These are phyloP conservation scores for Megacollybia platyphylla DNA, from an alignment of 1,284 basidiomycete species.

Conservation along the genomic window DNA sequence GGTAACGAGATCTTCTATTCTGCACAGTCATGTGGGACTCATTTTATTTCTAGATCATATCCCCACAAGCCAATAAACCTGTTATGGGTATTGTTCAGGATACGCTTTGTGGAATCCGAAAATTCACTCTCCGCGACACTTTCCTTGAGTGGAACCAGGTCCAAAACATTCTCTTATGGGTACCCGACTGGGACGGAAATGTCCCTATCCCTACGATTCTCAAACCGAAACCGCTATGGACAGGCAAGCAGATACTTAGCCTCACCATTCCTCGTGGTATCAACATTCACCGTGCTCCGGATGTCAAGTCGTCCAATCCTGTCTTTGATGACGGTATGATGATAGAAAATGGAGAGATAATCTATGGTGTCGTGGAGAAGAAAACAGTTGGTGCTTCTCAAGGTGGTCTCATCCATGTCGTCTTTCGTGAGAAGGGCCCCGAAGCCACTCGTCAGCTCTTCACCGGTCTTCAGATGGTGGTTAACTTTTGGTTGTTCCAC, in stretches of 20 bases:
- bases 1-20: slow-evolving; percentile 27
- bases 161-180: slow-evolving; percentile 96
- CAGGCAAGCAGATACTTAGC: slow-evolving; percentile 93
- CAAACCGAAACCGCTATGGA: slow-evolving; percentile 97
- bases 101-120: slow-evolving; percentile 94
- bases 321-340: slow-evolving; percentile 89
- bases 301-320: slow-evolving; percentile 72
- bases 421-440: slow-evolving; percentile 96
- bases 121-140: slow-evolving; percentile 90
- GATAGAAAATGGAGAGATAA: slow-evolving; percentile 95
- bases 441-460: slow-evolving; percentile 89
- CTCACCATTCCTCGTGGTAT: slow-evolving; percentile 93
- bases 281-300: slow-evolving; percentile 79
- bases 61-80: slow-evolving; percentile 98
- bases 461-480: slow-evolving; percentile 87
- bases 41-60: slow-evolving; percentile 69
- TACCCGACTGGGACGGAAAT: slow-evolving; percentile 93
- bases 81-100: slow-evolving; percentile 99
- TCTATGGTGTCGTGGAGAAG: slow-evolving; percentile 95
- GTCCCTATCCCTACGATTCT: slow-evolving; percentile 90
- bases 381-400: slow-evolving; percentile 94
- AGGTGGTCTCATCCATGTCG: slow-evolving; percentile 93
- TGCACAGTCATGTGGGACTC: slow-evolving; percentile 2
- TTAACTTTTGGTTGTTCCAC: slow-evolving; percentile 98
- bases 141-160: slow-evolving; percentile 92